These are phyloP conservation scores for Epichloe sylvatica DNA, from an alignment of 2,329 filamentous ascomycete genomes.

Conservation along the genomic window DNA sequence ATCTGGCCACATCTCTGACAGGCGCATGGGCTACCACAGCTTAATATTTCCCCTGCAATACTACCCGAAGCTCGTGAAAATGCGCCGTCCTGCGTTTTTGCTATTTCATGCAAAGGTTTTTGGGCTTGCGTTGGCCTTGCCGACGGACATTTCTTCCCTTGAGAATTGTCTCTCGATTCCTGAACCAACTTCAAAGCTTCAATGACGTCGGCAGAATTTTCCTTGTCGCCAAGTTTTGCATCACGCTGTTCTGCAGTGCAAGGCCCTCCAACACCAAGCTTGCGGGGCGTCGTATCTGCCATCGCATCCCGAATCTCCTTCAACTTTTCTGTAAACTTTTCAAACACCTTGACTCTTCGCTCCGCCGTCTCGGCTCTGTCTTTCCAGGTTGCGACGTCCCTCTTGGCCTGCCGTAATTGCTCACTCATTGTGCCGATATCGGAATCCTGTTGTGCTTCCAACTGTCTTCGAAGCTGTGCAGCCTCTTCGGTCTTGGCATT, in stretches of 20 bases:
- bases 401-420: constrained; percentile 27
- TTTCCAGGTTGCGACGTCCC: constrained; percentile 32
- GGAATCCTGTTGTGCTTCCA: constrained; percentile 29
- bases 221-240: not conserved
- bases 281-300: not conserved
- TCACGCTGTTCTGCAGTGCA: not conserved
- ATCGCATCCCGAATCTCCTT: constrained; percentile 16
- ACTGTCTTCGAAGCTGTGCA: constrained; percentile 28
- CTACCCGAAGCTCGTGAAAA: not conserved
- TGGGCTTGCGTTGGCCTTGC: not conserved
- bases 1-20: constrained; percentile 13
- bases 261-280: not conserved
- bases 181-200: not conserved
- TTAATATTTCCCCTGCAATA: not conserved
- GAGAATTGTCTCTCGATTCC: not conserved
- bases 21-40: not conserved
- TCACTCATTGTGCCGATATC: constrained; percentile 34
- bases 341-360: constrained; percentile 33
- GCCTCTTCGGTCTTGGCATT: constrained; percentile 32
- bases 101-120: not conserved
- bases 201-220: not conserved
- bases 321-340: constrained; percentile 26
- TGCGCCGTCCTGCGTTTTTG: constrained; percentile 2
- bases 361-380: constrained; percentile 43
- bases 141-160: not conserved